Conservation (phyloP, 176 grass and related monocot species). For the Aegilops longissima region DNA sequence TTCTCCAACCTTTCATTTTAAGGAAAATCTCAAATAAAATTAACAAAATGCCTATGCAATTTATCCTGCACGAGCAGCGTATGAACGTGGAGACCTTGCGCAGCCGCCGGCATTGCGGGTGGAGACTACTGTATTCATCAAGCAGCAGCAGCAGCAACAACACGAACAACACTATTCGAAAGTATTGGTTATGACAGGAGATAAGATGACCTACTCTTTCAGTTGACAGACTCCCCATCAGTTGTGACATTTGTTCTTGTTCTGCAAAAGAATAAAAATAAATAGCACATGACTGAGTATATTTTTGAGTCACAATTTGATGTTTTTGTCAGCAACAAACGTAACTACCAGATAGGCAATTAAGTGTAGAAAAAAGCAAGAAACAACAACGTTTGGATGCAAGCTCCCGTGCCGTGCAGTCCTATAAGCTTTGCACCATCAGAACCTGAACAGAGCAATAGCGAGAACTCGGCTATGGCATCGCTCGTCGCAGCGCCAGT, state of each 20-base stretch:
- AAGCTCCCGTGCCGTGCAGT: constrained; percentile 40
- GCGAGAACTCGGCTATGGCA: constrained; percentile 53
- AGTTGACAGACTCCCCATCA: too few species aligned
- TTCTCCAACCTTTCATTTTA: too few species aligned
- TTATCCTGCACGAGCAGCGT: too few species aligned
- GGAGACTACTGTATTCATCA: neutral
- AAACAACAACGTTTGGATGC: constrained; percentile 48
- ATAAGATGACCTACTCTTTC: too few species aligned
- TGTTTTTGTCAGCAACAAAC: neutral
- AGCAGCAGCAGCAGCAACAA: constrained; percentile 2
- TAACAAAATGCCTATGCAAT: too few species aligned
- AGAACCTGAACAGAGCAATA: constrained; percentile 34
- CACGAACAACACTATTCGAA: neutral
- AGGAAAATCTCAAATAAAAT: too few species aligned
- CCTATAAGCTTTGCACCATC: constrained; percentile 29
- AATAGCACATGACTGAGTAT: neutral
- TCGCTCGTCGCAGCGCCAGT: constrained; percentile 39
- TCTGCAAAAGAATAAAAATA: constrained; percentile 18
- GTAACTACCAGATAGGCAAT: neutral
- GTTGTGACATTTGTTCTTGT: too few species aligned
- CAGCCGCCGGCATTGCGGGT: too few species aligned
- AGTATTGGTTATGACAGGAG: neutral
- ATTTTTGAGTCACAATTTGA: neutral
- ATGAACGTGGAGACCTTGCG: too few species aligned
- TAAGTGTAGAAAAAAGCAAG: neutral